phyloP scores from a whole-genome alignment of 257 asterid species.

The Solanum gandarillasii region DNA sequence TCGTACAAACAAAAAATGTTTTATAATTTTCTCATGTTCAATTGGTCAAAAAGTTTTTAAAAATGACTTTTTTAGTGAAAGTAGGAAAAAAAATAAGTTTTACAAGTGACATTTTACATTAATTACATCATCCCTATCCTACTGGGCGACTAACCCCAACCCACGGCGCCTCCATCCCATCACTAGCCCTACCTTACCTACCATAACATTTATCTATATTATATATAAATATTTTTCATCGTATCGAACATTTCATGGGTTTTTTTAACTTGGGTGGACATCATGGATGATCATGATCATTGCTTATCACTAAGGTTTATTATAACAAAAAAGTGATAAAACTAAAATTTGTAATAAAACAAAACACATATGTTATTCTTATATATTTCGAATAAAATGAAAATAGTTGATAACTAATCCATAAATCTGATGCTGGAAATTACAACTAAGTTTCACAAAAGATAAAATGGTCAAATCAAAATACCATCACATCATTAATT shows the following conservation, averaged over 20 bases:
- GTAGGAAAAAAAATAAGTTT: neutral
- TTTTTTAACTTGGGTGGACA: neutral
- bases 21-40: neutral
- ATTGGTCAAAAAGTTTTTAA: neutral
- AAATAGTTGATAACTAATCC: neutral
- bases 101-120: neutral
- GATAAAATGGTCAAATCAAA: neutral
- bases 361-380: neutral
- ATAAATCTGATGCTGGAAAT: neutral
- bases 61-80: neutral
- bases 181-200: neutral
- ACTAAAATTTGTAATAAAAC: neutral
- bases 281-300: neutral
- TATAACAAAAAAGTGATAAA: neutral
- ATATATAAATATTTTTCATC: neutral
- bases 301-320: neutral
- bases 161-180: neutral
- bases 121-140: neutral
- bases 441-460: neutral
- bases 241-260: neutral
- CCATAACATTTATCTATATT: neutral
- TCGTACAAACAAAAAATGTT: accelerated
- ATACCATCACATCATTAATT: neutral
- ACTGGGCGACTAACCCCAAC: neutral
- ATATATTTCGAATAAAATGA: neutral